Base-by-base conservation (phyloP, 148 eudicot genomes). In the Silene conica region DNA sequence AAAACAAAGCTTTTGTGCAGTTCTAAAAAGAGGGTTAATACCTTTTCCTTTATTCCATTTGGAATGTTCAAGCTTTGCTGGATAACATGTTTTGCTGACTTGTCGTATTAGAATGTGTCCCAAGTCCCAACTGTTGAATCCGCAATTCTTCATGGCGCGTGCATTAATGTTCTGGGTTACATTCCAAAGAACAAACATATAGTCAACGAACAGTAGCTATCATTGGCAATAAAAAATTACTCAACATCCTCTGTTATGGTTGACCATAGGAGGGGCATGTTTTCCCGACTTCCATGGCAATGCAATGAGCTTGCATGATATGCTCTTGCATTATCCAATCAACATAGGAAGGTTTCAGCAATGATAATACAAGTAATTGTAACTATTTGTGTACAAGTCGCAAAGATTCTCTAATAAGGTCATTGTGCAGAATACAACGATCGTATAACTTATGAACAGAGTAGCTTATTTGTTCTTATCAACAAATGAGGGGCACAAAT, bases 291-390 rank as follows among this genome's bases (percentile, higher is more conserved):
- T 74, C 31, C 31, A 38, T 52, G 23, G 63, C 12, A 8, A 8
- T 54, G 18, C 11, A 48, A 71, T 70, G 74, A 45, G 41, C 14
- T 57, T 19, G 13, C 71, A 62, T 71, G 63, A 31, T 31, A 31
- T 2, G 34, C 34, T 31, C 34, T 38, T 6, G 8, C 43, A 38
- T 38, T 38, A 38, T 38, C 43, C 43, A 38, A 5, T 38, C 9
- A 38, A 38, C 41, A 38, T 38, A 7, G 43, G 43, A 38, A 38
- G 1, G 43, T 38, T 38, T 6, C 8, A 38, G 34, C 43, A 38
- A 38, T 5, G 43, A 38, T 38, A 5, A 38, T 31, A 38, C 43
- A 38, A 38, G 43, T 31, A 38, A 38, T 38, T 38, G 43, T 6
- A 6, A 38, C 8, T 38, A 38, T 38, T 5, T 38, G 7, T 38